Evolutionary conservation across 2,329 filamentous ascomycete species (phyloP), one percentile per base, ranked within the genome.

Genomic region (Colletotrichum sp.): DNA sequence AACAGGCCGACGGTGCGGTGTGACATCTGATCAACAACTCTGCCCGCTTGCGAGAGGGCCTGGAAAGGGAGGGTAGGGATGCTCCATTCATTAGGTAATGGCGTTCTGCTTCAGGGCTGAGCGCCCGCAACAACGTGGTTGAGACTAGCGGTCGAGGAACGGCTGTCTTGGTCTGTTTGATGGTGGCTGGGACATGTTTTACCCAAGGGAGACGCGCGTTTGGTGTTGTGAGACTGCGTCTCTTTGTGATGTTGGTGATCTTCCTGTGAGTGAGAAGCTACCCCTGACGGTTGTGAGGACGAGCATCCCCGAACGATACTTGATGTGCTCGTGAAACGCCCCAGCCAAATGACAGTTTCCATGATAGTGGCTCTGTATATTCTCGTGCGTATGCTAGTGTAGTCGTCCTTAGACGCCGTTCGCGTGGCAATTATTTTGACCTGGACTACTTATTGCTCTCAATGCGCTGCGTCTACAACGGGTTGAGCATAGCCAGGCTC

Each of bases 71-170:
- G 34, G 69, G 34, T 44, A 44, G 10, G 26, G 36, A 24, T 52
- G 49, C 68, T 28, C 44, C 24, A 34, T 32, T 67, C 39, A 67
- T 76, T 71, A 75, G 66, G 75, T 76, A 76, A 75, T 67, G 66
- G 72, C 34, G 24, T 24, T 36, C 5, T 60, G 21, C 34, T 44
- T 63, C 66, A 75, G 66, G 71, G 75, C 71, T 75, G 72, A 76
- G 67, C 75, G 75, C 75, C 75, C 66, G 75, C 75, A 76, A 21
- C 39, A 76, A 76, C 75, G 75, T 76, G 75, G 62, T 44, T 21
- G 52, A 49, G 30, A 28, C 34, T 34, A 65, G 49, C 70, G 24
- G 39, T 64, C n/a, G 34, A 26, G 69, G 63, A 72, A 69, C 32
- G 21, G 67, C 44, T 59, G 52, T 55, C 28, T 69, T 39, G 66